Evolutionary conservation across 2,329 filamentous ascomycete species (phyloP), one percentile per base, ranked within the genome.

Genomic region (Exophiala sideris): DNA sequence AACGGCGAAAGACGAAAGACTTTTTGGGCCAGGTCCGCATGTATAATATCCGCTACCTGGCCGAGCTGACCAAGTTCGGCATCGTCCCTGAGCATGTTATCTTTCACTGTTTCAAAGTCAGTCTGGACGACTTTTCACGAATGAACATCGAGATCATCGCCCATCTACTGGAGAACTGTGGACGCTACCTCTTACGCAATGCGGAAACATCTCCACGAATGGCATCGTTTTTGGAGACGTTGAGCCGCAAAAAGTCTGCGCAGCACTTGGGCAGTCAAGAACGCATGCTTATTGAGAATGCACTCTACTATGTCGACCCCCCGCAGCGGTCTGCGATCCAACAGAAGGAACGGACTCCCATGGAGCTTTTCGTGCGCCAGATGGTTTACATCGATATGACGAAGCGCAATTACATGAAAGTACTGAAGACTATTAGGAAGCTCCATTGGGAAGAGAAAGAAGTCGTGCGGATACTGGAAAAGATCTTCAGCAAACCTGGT

Each of bases 101-200:
- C 50, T 99, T 99, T 68, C 94, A 99, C 68, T 99, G 94, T 68
- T 83, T 99, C 64, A 99, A 96, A 71, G 92, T 99, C 69, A 95
- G 92, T 63, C 76, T 99, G 24, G 94, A 99, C 65, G 94, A 99
- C 67, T 99, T 99, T 67, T 96, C 94, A 2, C 84, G 92, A 57
- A 96, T 96, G 88, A 99, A 99, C 67, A 96, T 99, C 60, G 95
- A 99, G 70, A 96, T 99, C 64, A 92, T 99, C 60, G 95, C 91
- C 66, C 95, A 95, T 66, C 78, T 99, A 24, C 79, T 99, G 18
- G 94, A 99, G 70, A 97, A 97, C 61, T 99, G 95, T 67, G 94
- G 94, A 40, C 85, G 94, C 14, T 99, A 96, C 71, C 77, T 99
- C 18, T 80, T 99, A 54, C 89, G 92, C 46, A 97, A 94, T 63